Percentiles rank a stretch among this genome's conserved stretches.
These are phyloP conservation scores for Solanum clarkiae DNA, from an alignment of 257 asterid genomes.

Conservation along the genomic window DNA sequence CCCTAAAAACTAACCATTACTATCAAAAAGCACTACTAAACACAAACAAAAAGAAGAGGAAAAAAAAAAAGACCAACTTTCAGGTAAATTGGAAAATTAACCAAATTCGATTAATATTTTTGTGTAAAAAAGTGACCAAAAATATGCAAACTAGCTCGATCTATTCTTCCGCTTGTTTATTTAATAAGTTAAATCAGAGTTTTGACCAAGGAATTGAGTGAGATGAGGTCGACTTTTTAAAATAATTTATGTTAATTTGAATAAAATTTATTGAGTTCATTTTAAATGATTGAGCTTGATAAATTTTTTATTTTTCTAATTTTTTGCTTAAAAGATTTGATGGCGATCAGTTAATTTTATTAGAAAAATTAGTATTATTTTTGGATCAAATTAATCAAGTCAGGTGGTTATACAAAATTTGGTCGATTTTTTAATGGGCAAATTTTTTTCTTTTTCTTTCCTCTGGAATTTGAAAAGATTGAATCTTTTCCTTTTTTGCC, in stretches of 20 bases:
- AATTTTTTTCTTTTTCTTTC: not conserved
- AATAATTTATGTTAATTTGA: no score
- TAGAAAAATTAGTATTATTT: not conserved
- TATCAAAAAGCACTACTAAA: not conserved
- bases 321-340: not conserved
- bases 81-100: not conserved
- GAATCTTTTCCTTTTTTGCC: not conserved
- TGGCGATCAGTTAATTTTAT: not conserved
- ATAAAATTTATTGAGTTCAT: no score
- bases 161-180: no score
- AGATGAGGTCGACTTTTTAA: no score
- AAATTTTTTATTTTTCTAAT: not conserved
- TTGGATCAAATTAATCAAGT: not conserved
- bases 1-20: not conserved
- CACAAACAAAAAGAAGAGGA: no score
- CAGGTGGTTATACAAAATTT: no score
- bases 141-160: no score
- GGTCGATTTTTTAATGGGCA: no score
- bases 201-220: no score
- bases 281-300: not conserved
- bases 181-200: no score
- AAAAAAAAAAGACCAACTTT: no score
- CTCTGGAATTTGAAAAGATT: not conserved
- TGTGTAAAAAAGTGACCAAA: no score
- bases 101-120: not conserved